Evolutionary conservation across 176 grass and related monocot genomes (phyloP), one percentile per base, ranked within the genome.

Genomic region (Ampelocalamus luodianensis): DNA sequence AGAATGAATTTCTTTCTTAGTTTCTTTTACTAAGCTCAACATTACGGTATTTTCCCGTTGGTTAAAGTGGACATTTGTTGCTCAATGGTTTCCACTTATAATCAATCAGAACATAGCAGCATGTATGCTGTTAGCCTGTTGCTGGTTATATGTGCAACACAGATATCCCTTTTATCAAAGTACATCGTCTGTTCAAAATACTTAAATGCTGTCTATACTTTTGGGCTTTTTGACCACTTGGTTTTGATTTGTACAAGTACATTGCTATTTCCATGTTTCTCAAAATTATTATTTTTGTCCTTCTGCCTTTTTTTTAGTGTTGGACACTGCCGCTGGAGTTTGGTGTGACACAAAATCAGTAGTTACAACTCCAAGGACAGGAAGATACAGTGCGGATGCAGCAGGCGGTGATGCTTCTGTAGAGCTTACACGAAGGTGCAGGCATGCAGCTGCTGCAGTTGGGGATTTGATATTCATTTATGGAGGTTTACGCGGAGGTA

Each of bases 271-370:
- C 66, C 29, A 68, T 58, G 17, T 56, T 68, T 75, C 10, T 68
- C 18, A 70, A 46, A 32, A 80, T 83, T 80, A 37, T 85, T 67
- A 39, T 26, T 74, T 85, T 48, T 55, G 16, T 59, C n/a, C 39
- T 85, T 40, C 46, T 71, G 55, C 77, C 80, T 29, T 60, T 85
- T 81, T 8, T 91, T 60, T 83, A 99, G 96, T 99, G 13, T 78
- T 99, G 86, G 96, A 99, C 83, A 96, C 96, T 80, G 93, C 96
- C 69, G 93, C 96, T 84, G 96, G 96, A 81, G 96, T 96, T 72
- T 99, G 96, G 96, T 99, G 96, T 4, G 96, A 99, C 87, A 96
- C 93, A 85, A 94, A 94, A 66, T 90, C 91, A 87, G 93, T 99
- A 61, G 96, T 99, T 54, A 96, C 93, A 71, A 93, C 87, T 86